These are phyloP conservation scores for Aspergillus sparsus DNA, from an alignment of 495 filamentous ascomycete genomes.

Conservation along the genomic window DNA sequence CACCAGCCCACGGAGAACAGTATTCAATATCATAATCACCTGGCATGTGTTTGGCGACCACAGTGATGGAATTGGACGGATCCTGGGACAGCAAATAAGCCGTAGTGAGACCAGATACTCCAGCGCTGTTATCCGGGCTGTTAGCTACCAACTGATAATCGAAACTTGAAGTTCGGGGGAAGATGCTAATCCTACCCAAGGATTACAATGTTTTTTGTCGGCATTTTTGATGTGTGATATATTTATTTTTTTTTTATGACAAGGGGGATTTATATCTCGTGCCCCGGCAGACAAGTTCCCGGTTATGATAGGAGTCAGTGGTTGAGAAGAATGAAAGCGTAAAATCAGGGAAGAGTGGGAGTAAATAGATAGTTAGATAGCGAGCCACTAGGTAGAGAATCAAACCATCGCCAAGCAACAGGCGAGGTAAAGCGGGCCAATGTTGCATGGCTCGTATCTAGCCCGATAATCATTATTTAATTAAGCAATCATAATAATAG, in stretches of 20 bases:
- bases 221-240: constrained; percentile 27
- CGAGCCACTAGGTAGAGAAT: neutral
- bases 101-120: constrained; percentile 89
- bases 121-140: constrained; percentile 60
- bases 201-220: constrained; percentile 59
- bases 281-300: neutral
- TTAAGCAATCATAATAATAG: neutral
- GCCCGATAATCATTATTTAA: neutral
- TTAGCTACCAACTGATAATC: constrained; percentile 1
- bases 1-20: constrained; percentile 91
- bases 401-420: neutral
- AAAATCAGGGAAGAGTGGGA: neutral
- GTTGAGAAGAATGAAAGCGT: neutral
- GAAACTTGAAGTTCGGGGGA: constrained; percentile 3
- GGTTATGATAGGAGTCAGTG: neutral
- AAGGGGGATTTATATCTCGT: neutral
- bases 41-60: constrained; percentile 95
- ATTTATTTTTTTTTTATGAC: neutral
- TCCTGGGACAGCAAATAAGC: constrained; percentile 79
- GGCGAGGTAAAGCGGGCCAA: neutral
- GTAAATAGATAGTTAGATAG: neutral
- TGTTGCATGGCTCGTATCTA: neutral
- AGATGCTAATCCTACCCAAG: constrained; percentile 54
- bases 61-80: constrained; percentile 67
- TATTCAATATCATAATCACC: constrained; percentile 98